Evolutionary conservation across 164 flowering plant species (phyloP).

Genomic region (Liquidambar formosana): DNA sequence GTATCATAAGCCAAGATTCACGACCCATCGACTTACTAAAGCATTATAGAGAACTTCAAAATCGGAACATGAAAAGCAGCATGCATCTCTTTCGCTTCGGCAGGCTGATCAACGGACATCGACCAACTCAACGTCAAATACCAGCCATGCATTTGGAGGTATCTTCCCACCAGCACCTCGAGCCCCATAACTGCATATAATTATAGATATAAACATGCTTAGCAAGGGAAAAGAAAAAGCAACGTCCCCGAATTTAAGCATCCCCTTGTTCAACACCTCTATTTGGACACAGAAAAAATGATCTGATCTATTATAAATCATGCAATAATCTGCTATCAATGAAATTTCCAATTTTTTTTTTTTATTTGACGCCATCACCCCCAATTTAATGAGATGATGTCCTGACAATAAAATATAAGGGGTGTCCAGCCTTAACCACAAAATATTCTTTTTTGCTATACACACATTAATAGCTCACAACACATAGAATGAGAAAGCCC

Average conservation of each 20-base stretch:
- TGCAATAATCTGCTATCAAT: too few relatives aligned
- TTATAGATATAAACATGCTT: not conserved
- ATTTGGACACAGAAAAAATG: too few relatives aligned
- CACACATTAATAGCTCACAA: too few relatives aligned
- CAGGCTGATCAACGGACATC: constrained; percentile 40
- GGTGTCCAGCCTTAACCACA: too few relatives aligned
- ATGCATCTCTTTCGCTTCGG: not conserved
- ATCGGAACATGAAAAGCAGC: not conserved
- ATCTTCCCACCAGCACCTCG: constrained; percentile 55
- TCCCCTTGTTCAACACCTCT: not conserved
- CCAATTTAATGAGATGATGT: too few relatives aligned
- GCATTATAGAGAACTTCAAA: not conserved
- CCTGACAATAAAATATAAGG: too few relatives aligned
- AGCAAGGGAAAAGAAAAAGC: not conserved
- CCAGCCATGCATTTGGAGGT: constrained; percentile 82
- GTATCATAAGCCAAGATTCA: not conserved
- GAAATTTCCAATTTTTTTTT: too few relatives aligned
- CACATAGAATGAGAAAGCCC: too few relatives aligned
- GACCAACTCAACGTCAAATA: constrained; percentile 90
- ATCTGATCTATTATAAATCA: too few relatives aligned
- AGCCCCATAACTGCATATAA: constrained; percentile 67
- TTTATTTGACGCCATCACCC: too few relatives aligned
- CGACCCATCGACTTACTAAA: not conserved
- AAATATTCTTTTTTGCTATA: too few relatives aligned
- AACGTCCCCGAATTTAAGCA: not conserved